Base-by-base conservation (phyloP, 2,329 filamentous ascomycete species). In the Pyrenochaeta sp. region DNA sequence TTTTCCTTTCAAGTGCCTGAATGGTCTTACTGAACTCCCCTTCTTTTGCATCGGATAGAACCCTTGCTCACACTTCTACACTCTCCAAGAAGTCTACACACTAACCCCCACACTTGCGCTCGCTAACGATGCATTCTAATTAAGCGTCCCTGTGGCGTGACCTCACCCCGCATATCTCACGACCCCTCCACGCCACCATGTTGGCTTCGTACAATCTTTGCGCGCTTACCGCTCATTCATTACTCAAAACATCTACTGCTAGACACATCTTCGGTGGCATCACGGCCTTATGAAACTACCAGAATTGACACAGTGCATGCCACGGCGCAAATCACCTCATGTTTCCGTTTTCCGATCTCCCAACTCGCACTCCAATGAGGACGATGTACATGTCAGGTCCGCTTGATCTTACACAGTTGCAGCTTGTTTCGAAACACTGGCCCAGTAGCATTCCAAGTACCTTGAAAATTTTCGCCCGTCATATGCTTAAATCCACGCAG, bases 81-180 rank as follows among this genome's bases (percentile, higher is more conserved):
- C 36, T 35, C 18, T 23, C 29, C 21, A 41, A 29, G 15, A 23
- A 42, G 7, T 18, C 17, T 11, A n/a, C 2, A 17, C 23, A 17
- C 17, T 9, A 46, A 23, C 51, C 51, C 56, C 49, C 52, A 58
- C 56, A 49, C 50, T n/a, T 37, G 17, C 17, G 21, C 32, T 44
- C 48, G 30, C 56, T 56, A 60, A 49, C 39, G 37, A 42, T 60
- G 57, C 59, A 60, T 47, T 53, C 56, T 45, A 60, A 54, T 27
- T 45, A 52, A 54, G 49, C 45, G 52, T 36, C n/a, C 32, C 31
- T 45, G 48, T 51, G 54, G 36, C 60, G 63, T 70, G 67, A 70
- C 58, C 59, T 67, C 65, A 68, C 60, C 65, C 60, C 64, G 65
- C 65, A 65, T 61, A 46, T 32, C 39, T 31, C 40, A 42, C 37